Evolutionary conservation across 2,329 filamentous ascomycete species (phyloP), one percentile per base, ranked within the genome.

Genomic region (Cucurbitaria berberidis): DNA sequence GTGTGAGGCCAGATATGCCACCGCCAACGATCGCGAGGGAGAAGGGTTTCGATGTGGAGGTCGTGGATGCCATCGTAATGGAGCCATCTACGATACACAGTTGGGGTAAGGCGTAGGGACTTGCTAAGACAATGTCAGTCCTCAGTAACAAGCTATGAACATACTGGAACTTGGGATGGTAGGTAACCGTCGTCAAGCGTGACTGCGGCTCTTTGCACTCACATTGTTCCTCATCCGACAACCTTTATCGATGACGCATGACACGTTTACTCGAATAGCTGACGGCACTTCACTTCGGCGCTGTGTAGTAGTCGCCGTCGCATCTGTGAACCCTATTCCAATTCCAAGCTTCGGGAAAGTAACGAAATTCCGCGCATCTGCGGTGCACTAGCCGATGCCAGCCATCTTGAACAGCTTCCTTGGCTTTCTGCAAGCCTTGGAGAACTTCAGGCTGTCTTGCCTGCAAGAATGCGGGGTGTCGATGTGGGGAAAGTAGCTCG

Each of bases 11-110:
- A 22, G 80, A 80, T 53, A 87, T 85, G 29, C 84, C 84, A 36
- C 83, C 84, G 53, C 84, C 84, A 15, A 86, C 73, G 35, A 87
- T 83, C 59, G 84, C 84, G 53, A 86, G 72, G 47, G 74, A 76
- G 68, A 79, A 79, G 26, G 70, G 60, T 48, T 75, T 78, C 15
- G 62, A 48, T 18, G 57, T 26, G 8, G 62, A 45, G 41, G 53
- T 43, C 26, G 51, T 48, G 24, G 63, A 50, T 13, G 59, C 43
- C 68, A 70, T 72, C 45, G 42, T 26, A 39, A 13, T 10, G 18
- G 26, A 32, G 19, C 29, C 11, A 9, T 32, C 11, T 29, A 21
- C 24, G 5, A 6, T 26, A 18, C 5, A 18, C 13, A 15, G 5
- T 46, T 15, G 21, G 10, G 19, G 6, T 24, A 13, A 15, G 11